Base-by-base conservation (phyloP, 257 asterid species). In the Lycium barbarum region DNA sequence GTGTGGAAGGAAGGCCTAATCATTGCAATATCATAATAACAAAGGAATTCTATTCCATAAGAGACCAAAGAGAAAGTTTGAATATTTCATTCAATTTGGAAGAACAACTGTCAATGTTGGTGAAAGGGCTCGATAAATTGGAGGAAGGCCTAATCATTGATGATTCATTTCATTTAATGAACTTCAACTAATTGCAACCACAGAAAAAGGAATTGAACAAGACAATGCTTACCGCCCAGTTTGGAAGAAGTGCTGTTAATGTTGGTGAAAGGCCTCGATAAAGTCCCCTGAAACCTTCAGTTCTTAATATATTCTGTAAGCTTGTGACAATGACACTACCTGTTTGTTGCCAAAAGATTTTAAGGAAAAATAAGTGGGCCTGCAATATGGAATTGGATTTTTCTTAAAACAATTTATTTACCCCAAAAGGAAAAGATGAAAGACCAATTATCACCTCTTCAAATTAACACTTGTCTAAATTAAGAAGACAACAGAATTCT, bases 251-350 rank as follows among this genome's bases (percentile, higher is more conserved):
- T 82, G 98, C 99, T 40, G 94, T 83, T 89, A 97, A 72, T 79
- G 98, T 95, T 57, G 99, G 98, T 74, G 99, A 92, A 85, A 97
- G 99, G 70, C 99, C 99, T 49, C 98, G 98, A 88, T 97, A 97
- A 82, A 97, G 93, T 79, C 99, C 99, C 93, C 88, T 90, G 62
- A 92, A 59, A 73, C 99, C 99, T 91, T 97, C 98, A 14, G 87
- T 89, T 43, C 89, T 90, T 83, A 97, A 86, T 61, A 97, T 94
- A 84, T 86, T 87, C 84, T 90, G 95, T 18, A 97, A 92, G 91
- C 94, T 95, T 85, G 93, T 90, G 76, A 93, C 83, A 89, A 97
- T 95, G 74, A 97, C 92, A 90, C 98, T 90, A 81, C 99, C 99
- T 97, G 90, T 84, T 90, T 79, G 85, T 83, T 85, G 18, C 55